These are phyloP conservation scores for Hanseniaspora vineae DNA, from an alignment of 805 yeast genomes.

Conservation along the genomic window DNA sequence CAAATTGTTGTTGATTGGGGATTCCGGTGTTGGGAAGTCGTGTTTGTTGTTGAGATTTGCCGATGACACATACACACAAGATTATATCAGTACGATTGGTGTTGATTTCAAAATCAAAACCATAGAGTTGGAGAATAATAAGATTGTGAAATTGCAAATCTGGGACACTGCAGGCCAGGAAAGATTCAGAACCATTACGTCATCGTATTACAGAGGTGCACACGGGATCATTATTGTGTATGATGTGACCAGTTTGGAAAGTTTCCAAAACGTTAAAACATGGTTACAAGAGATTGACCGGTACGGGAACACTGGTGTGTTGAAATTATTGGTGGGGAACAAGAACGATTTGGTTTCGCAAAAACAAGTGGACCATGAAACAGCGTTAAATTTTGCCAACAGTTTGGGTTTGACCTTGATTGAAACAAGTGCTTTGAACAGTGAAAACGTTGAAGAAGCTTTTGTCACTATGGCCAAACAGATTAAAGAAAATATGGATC, in stretches of 20 bases:
- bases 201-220: slow-evolving; percentile 96
- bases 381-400: slow-evolving; percentile 96
- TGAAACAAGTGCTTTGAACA: slow-evolving; percentile 90
- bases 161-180: slow-evolving; percentile 99
- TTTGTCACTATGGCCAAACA: slow-evolving; percentile 98
- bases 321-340: slow-evolving; percentile 91
- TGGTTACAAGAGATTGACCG: slow-evolving; percentile 98
- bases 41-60: slow-evolving; percentile 91
- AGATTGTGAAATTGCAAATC: slow-evolving; percentile 92
- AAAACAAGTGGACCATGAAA: slow-evolving; percentile 89
- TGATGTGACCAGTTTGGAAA: slow-evolving; percentile 95
- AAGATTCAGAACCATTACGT: slow-evolving; percentile 93
- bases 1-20: slow-evolving; percentile 90
- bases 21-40: slow-evolving; percentile 97
- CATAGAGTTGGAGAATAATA: slow-evolving; percentile 79
- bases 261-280: slow-evolving; percentile 91
- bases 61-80: slow-evolving; percentile 93
- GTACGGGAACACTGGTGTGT: slow-evolving; percentile 94
- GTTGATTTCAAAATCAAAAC: slow-evolving; percentile 89
- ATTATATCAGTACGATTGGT: slow-evolving; percentile 94
- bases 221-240: slow-evolving; percentile 97
- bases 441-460: slow-evolving; percentile 96
- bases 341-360: slow-evolving; percentile 89
- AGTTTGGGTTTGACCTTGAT: slow-evolving; percentile 78
- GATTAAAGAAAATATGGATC: slow-evolving; percentile 90